These are phyloP conservation scores for Claviceps africana DNA, from an alignment of 2,329 filamentous ascomycete genomes.

Conservation along the genomic window DNA sequence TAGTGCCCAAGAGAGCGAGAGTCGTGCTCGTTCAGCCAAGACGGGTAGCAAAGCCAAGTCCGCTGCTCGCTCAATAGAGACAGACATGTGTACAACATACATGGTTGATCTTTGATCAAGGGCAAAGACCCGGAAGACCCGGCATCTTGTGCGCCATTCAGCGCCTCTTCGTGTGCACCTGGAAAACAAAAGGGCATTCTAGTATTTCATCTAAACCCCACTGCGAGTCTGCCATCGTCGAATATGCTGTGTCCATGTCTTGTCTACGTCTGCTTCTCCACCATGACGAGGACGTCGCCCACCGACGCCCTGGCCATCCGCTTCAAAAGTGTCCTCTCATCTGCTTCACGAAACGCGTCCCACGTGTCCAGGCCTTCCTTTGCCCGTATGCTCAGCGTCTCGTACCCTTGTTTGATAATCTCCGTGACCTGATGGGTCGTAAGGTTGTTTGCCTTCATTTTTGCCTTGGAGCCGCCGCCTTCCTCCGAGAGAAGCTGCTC, in stretches of 20 bases:
- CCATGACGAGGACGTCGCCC: slow-evolving; percentile 37
- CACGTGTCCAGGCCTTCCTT: slow-evolving; percentile 76
- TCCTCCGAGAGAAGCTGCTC: slow-evolving; percentile 60
- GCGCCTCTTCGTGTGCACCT: too few relatives aligned
- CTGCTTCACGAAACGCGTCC: slow-evolving; percentile 76
- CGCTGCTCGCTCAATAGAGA: too few relatives aligned
- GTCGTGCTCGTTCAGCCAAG: too few relatives aligned
- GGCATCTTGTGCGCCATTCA: too few relatives aligned
- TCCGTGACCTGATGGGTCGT: slow-evolving; percentile 74
- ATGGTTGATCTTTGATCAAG: too few relatives aligned
- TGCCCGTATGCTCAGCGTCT: slow-evolving; percentile 81
- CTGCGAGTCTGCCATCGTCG: too few relatives aligned
- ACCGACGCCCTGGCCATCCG: slow-evolving; percentile 72
- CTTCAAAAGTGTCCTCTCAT: slow-evolving; percentile 74
- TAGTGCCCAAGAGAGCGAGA: too few relatives aligned
- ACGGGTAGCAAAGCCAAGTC: too few relatives aligned
- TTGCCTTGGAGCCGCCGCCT: slow-evolving; percentile 16
- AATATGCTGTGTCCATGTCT: neutral
- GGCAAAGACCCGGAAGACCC: too few relatives aligned
- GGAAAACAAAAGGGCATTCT: too few relatives aligned
- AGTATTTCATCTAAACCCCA: neutral
- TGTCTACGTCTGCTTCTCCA: slow-evolving; percentile 20
- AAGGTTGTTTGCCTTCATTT: slow-evolving; percentile 48
- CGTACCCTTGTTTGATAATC: slow-evolving; percentile 92
- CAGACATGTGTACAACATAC: too few relatives aligned